phyloP scores from a whole-genome alignment of 2,329 filamentous ascomycete species.

The Aspergillus sp. region DNA sequence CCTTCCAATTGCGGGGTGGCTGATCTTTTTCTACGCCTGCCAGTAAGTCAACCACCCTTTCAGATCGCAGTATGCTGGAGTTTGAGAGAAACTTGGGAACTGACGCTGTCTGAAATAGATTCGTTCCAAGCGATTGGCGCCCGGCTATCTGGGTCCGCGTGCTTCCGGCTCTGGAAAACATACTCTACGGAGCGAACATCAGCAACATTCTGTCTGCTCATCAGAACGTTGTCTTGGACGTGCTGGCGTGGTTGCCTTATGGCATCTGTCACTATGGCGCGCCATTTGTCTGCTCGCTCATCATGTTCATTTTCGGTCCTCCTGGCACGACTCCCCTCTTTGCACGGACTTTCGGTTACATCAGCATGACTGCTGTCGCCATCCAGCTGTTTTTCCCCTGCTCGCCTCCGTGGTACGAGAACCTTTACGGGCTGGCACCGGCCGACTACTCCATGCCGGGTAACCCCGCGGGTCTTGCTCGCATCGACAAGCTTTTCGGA shows the following conservation, averaged over 20 bases:
- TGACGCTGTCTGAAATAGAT: conserved; percentile 56
- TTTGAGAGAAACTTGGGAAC: conserved; percentile 7
- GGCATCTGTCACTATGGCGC: conserved; percentile 87
- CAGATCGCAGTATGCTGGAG: not conserved
- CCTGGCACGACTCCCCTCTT: conserved; percentile 84
- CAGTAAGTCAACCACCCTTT: conserved; percentile 65
- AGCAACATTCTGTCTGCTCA: conserved; percentile 94
- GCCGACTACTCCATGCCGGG: conserved; percentile 91
- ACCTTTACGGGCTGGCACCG: conserved; percentile 83
- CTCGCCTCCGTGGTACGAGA: conserved; percentile 96
- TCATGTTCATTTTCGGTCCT: conserved; percentile 86
- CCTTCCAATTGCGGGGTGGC: conserved; percentile 79
- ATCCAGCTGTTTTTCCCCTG: conserved; percentile 91
- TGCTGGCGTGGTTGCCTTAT: conserved; percentile 92
- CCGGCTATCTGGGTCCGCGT: conserved; percentile 96
- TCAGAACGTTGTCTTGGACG: conserved; percentile 77
- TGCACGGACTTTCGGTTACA: conserved; percentile 84
- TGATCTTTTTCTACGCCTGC: conserved; percentile 89
- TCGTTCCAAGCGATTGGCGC: conserved; percentile 83
- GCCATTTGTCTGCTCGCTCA: conserved; percentile 72
- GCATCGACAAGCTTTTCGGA: conserved; percentile 86
- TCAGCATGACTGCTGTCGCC: conserved; percentile 83
- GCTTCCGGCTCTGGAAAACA: conserved; percentile 90
- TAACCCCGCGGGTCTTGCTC: conserved; percentile 83
- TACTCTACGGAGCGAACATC: conserved; percentile 91